Evolutionary conservation across 352 stramenopile species (phyloP).

Genomic region (Pythium biforme): DNA sequence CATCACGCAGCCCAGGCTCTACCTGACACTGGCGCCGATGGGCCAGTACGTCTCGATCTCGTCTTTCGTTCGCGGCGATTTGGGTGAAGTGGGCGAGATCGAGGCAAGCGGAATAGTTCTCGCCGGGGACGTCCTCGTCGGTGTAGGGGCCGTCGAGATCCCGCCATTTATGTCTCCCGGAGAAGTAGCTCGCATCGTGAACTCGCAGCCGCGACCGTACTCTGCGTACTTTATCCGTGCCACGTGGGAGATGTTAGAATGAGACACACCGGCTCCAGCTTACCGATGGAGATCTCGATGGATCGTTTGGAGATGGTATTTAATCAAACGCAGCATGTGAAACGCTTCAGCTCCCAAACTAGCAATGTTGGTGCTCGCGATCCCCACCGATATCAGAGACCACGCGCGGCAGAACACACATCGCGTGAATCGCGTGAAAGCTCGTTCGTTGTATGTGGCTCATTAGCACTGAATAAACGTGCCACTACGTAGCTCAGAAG

Average conservation of each 20-base stretch:
- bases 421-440: background rate
- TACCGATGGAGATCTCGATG: background rate
- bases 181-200: constrained; percentile 51
- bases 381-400: background rate
- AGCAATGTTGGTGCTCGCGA: background rate
- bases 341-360: background rate
- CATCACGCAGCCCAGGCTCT: constrained; percentile 43
- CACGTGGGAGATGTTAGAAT: constrained; percentile 58
- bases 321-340: constrained; percentile 5
- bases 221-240: constrained; percentile 58
- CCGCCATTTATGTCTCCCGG: constrained; percentile 30
- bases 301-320: constrained; percentile 8
- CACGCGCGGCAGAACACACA: background rate
- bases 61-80: constrained; percentile 55
- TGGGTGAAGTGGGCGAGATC: constrained; percentile 54
- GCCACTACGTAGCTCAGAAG: constrained; percentile 39
- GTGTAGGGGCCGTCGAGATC: constrained; percentile 42
- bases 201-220: constrained; percentile 39
- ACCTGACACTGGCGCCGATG: constrained; percentile 54
- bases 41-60: constrained; percentile 55
- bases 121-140: constrained; percentile 59
- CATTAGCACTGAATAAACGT: background rate
- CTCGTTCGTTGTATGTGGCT: too few relatives aligned
- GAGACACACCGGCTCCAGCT: background rate
- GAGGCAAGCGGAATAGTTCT: constrained; percentile 70